Evolutionary conservation across 805 yeast genomes (phyloP), one percentile per base, ranked within the genome.

Genomic region (Ogataea methylovora): DNA sequence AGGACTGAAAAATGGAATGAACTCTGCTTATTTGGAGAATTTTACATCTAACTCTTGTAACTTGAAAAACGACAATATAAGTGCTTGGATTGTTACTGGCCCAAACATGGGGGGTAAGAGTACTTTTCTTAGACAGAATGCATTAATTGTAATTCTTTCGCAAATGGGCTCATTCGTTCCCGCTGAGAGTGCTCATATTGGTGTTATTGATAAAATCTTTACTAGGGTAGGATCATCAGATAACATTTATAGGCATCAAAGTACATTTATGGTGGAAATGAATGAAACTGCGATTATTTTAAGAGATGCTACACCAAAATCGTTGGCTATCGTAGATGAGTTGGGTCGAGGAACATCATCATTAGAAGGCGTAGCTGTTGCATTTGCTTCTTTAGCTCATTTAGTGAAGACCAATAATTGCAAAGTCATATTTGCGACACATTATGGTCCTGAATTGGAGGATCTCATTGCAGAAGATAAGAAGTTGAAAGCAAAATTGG

Each of bases 201-300:
- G 92, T 0, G 53, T 84, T 1, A 85, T 86, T 13, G 95, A 86
- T 55, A 71, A 79, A 34, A 73, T 86, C 0, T 84, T 80, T 48
- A 79, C 92, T 16, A 65, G 96, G 19, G 77, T 85, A 50, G 87
- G 87, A 2, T 87, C 96, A 0, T 79, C 85, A 0, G 96, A 87
- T 58, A 85, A 85, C 48, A 69, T 87, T 19, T 73, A 73, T 39
- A 69, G 76, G 31, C 87, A 87, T 27, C 73, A 81, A 48, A 81
- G 92, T n/a, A 86, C 96, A 0, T 87, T 87, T 49, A 84, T 86
- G 95, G 84, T 82, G 12, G 96, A 87, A 48, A 85, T 87, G 95
- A 67, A 79, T 26, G 96, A 87, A 52, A 81, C 94, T 2, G 74
- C 85, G 2, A 59, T 65, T 29, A 85, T 87, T 24, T 52, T 87